Evolutionary conservation across 148 eudicot genomes (phyloP).

Genomic region (Rhododendron williamsianum): DNA sequence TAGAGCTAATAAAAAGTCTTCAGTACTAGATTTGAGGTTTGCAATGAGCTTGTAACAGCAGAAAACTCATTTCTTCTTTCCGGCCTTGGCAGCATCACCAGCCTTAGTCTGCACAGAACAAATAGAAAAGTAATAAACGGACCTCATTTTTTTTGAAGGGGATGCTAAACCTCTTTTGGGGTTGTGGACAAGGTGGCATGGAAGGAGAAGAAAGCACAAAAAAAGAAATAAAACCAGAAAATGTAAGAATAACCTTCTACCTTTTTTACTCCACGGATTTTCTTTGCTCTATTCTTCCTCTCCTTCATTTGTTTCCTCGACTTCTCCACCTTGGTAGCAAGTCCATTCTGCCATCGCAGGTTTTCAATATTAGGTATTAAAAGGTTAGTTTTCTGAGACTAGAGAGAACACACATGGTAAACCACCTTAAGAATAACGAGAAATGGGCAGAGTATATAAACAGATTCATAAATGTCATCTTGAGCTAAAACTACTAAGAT

Average conservation of each 20-base stretch:
- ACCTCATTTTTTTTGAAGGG: not conserved
- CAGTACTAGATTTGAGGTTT: not conserved
- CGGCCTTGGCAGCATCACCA: constrained; percentile 46
- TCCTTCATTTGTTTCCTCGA: constrained; percentile 86
- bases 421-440: not conserved
- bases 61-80: constrained; percentile 50
- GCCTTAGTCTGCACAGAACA: constrained; percentile 38
- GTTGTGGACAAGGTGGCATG: not conserved
- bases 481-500: too few species aligned
- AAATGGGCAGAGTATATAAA: not conserved
- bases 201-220: not conserved
- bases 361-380: not conserved
- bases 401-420: not conserved
- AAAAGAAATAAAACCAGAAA: not conserved
- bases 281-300: constrained; percentile 81
- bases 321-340: constrained; percentile 74
- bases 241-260: constrained; percentile 18
- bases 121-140: not conserved
- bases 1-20: not conserved
- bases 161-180: not conserved
- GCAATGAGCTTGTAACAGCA: not conserved
- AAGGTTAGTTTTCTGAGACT: not conserved
- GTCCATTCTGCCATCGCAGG: constrained; percentile 47
- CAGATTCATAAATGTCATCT: not conserved
- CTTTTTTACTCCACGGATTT: constrained; percentile 91